Percentiles rank a stretch among this genome's conserved stretches.
Conservation (phyloP, 2,329 filamentous ascomycete species). For the Talaromyces albobiverticillius region DNA sequence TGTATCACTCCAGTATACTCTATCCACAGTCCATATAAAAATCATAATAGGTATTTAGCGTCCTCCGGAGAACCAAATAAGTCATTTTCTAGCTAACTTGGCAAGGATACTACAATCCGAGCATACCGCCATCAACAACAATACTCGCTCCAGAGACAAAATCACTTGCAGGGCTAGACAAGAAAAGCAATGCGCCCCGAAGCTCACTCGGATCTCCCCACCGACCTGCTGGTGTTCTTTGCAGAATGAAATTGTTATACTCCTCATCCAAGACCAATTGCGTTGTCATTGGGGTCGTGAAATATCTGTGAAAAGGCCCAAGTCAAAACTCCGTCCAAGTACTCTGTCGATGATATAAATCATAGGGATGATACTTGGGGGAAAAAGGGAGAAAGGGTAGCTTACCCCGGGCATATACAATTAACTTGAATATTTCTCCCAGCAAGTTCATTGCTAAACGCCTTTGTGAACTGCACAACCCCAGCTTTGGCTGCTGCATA, state of each 20-base stretch:
- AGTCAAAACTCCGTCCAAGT: not conserved
- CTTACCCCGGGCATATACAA: not conserved
- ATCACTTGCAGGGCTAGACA: not conserved
- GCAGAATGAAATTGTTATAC: not conserved
- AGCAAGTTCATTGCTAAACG: not conserved
- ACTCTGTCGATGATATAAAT: not conserved
- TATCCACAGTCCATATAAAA: too few relatives aligned
- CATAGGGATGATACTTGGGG: too few relatives aligned
- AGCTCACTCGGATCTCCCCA: not conserved
- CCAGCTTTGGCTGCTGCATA: not conserved
- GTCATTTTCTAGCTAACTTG: too few relatives aligned
- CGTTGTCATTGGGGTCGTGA: not conserved
- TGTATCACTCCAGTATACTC: too few relatives aligned
- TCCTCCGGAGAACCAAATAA: too few relatives aligned
- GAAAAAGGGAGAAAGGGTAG: too few relatives aligned
- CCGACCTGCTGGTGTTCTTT: not conserved
- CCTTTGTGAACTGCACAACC: not conserved
- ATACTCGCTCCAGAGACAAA: not conserved
- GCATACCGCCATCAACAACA: slow-evolving; percentile 1
- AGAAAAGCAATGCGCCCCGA: not conserved
- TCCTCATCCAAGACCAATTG: not conserved
- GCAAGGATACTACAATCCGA: not conserved
- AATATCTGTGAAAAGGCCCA: not conserved
- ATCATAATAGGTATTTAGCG: too few relatives aligned
- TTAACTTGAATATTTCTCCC: not conserved